Conservation (phyloP, 495 filamentous ascomycete genomes). For the Penicillium parvum region DNA sequence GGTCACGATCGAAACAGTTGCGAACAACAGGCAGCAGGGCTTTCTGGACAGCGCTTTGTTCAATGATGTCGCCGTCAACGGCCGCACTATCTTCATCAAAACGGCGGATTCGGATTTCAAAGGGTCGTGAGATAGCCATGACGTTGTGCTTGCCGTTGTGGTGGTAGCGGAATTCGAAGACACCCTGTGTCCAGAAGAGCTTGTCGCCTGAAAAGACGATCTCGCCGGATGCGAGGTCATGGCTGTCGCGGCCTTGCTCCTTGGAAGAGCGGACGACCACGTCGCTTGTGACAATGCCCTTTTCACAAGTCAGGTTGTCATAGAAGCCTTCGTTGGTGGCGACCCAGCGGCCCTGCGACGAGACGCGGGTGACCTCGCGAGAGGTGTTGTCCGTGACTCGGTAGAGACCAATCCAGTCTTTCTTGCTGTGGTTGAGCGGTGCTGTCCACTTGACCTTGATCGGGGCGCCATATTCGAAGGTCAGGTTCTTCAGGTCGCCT, state of each 20-base stretch:
- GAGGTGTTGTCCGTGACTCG: slow-evolving; percentile 89
- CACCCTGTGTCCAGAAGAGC: slow-evolving; percentile 92
- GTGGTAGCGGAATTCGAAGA: slow-evolving; percentile 96
- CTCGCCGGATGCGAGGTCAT: slow-evolving; percentile 57
- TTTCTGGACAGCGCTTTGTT: slow-evolving; percentile 61
- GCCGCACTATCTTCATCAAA: slow-evolving; percentile 66
- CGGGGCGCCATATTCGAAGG: slow-evolving; percentile 85
- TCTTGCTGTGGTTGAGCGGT: slow-evolving; percentile 83
- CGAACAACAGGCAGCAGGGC: slow-evolving; percentile 76
- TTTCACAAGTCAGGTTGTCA: slow-evolving; percentile 70
- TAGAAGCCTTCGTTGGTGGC: slow-evolving; percentile 72
- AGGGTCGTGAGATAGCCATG: slow-evolving; percentile 92
- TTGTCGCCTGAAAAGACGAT: slow-evolving; percentile 90
- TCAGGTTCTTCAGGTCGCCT: slow-evolving; percentile 63
- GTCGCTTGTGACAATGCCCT: slow-evolving; percentile 73
- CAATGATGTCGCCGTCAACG: slow-evolving; percentile 42
- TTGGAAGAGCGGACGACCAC: slow-evolving; percentile 39
- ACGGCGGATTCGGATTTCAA: slow-evolving; percentile 77
- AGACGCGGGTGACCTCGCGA: slow-evolving; percentile 74
- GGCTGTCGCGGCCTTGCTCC: slow-evolving; percentile 43
- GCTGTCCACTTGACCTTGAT: slow-evolving; percentile 92
- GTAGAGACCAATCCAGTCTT: slow-evolving; percentile 95
- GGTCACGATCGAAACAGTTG: slow-evolving; percentile 90
- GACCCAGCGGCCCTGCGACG: slow-evolving; percentile 87
- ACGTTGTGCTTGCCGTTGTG: slow-evolving; percentile 91